Evolutionary conservation across 306 rosid species (phyloP).

Genomic region (Cotoneaster glaucophyllus): DNA sequence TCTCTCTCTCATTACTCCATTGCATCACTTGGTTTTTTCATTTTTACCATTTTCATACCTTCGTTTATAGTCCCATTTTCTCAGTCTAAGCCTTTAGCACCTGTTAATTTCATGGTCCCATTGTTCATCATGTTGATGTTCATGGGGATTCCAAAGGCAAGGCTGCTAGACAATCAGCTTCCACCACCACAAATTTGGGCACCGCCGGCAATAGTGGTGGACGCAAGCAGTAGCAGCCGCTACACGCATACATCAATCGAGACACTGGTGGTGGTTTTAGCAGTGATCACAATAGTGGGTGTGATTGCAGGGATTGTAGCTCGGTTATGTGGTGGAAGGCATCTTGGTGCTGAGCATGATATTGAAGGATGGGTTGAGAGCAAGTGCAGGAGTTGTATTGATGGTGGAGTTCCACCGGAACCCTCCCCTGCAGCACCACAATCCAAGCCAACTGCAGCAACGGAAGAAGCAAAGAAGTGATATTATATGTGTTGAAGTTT

Average conservation of each 20-base stretch:
- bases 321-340: conserved; percentile 73
- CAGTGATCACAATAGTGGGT: conserved; percentile 62
- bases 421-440: conserved; percentile 29
- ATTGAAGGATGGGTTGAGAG: conserved; percentile 88
- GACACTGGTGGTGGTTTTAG: conserved; percentile 70
- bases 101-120: not conserved
- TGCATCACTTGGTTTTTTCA: not conserved
- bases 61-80: not conserved
- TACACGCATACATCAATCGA: conserved; percentile 57
- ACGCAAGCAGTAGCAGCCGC: conserved; percentile 17
- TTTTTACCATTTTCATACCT: not conserved
- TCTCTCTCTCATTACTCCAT: not conserved
- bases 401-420: conserved; percentile 45
- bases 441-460: conserved; percentile 30
- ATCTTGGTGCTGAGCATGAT: conserved; percentile 63
- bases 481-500: too few species aligned
- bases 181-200: conserved; percentile 4
- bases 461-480: conserved; percentile 43
- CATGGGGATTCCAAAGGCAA: conserved; percentile 21
- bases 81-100: not conserved
- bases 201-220: conserved; percentile 6
- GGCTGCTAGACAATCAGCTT: conserved; percentile 30
- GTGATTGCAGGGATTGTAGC: conserved; percentile 73
- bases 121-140: not conserved
- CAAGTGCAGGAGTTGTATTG: conserved; percentile 77